Percentiles rank a stretch among this genome's conserved stretches.
Conservation (phyloP, 2,329 filamentous ascomycete species). For the Rugonectria rugulosa region DNA sequence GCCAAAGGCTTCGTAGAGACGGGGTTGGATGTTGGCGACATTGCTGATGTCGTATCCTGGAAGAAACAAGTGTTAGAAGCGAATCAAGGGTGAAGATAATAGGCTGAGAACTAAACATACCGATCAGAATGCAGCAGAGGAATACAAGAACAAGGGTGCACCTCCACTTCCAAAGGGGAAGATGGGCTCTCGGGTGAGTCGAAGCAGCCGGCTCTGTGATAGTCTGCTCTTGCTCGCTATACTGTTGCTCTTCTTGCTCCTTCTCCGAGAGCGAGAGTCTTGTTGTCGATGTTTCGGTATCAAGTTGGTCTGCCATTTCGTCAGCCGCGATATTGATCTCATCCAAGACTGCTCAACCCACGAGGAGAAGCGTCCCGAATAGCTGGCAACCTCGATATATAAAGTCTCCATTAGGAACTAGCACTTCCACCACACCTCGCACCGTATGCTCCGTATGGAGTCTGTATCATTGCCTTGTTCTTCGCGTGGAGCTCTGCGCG, state of each 20-base stretch:
- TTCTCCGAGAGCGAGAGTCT: conserved; percentile 17
- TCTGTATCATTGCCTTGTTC: too few relatives aligned
- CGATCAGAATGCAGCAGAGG: conserved; percentile 19
- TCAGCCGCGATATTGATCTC: neutral
- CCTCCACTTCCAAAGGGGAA: conserved; percentile 21
- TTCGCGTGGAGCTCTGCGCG: too few relatives aligned
- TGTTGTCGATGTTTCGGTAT: conserved; percentile 7
- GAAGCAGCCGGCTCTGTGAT: neutral
- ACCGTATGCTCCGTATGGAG: too few relatives aligned
- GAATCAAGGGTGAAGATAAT: too few relatives aligned
- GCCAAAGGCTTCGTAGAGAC: conserved; percentile 61
- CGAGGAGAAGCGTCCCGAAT: neutral
- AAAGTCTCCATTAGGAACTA: neutral
- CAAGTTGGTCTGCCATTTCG: conserved; percentile 11
- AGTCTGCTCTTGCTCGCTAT: neutral
- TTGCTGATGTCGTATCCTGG: conserved; percentile 53
- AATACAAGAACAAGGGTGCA: conserved; percentile 12
- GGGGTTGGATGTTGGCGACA: conserved; percentile 62
- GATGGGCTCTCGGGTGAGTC: conserved; percentile 15
- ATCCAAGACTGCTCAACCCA: neutral
- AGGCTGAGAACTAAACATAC: neutral
- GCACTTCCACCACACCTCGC: too few relatives aligned
- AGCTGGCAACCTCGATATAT: neutral
- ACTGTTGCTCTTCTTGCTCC: neutral
- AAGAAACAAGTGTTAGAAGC: neutral